Conservation (phyloP, 331 rosid species). For the Stylosanthes scabra region DNA sequence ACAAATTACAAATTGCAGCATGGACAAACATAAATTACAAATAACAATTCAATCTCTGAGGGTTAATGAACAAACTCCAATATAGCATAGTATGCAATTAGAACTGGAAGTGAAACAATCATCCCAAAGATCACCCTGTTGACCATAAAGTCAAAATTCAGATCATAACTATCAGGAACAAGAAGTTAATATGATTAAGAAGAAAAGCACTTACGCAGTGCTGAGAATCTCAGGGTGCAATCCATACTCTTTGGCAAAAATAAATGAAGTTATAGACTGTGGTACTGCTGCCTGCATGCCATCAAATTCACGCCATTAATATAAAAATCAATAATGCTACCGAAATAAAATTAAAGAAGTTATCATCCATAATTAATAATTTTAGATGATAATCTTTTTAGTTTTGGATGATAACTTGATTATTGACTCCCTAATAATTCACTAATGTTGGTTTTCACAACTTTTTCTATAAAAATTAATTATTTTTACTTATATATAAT, state of each 20-base stretch:
- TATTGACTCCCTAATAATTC: no score
- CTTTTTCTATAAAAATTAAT: no score
- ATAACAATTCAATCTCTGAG: background rate
- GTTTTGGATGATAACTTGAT: no score
- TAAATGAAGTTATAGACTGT: conserved; percentile 94
- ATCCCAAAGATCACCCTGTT: conserved; percentile 89
- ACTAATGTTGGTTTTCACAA: no score
- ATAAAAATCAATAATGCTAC: no score
- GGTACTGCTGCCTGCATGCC: conserved; percentile 86
- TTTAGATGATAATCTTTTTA: no score
- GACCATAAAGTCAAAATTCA: background rate
- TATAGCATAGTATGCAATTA: conserved; percentile 68
- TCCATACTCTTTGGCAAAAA: conserved; percentile 90
- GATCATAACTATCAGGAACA: background rate
- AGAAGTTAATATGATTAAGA: background rate
- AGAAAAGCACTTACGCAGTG: conserved; percentile 78
- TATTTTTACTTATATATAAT: no score
- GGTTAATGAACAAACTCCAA: conserved; percentile 59
- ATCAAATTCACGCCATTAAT: no score
- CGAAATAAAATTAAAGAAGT: no score
- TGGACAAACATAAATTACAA: background rate
- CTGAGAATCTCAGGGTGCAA: conserved; percentile 88
- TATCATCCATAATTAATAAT: no score
- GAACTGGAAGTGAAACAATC: conserved; percentile 77
- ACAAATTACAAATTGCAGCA: conserved; percentile 26